These are phyloP conservation scores for Suillus placidus DNA, from an alignment of 768 basidiomycete genomes.

Conservation along the genomic window DNA sequence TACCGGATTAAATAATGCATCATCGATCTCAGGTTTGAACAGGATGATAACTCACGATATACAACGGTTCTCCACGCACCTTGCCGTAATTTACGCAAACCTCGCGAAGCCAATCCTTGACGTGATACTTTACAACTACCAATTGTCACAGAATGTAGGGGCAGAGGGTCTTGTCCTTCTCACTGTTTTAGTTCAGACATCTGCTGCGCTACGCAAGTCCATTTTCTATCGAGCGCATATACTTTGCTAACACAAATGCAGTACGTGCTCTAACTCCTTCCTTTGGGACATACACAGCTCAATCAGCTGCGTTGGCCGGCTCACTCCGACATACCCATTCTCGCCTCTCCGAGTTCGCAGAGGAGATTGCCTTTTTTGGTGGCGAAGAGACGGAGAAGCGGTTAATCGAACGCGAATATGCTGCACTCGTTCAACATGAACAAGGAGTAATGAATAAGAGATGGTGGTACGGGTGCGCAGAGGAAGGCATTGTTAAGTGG, in stretches of 20 bases:
- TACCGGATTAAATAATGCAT: neutral
- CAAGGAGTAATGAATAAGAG: conserved; percentile 75
- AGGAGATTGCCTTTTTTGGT: conserved; percentile 87
- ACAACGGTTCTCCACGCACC: conserved; percentile 85
- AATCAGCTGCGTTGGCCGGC: conserved; percentile 86
- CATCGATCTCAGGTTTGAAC: neutral
- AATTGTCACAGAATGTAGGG: conserved; percentile 91
- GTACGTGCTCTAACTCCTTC: conserved; percentile 89
- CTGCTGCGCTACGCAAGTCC: conserved; percentile 78
- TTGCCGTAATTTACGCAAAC: conserved; percentile 94
- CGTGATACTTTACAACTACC: conserved; percentile 94
- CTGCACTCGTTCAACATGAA: conserved; percentile 82
- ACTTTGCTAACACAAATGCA: conserved; percentile 33
- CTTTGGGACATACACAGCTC: conserved; percentile 88
- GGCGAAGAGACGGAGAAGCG: conserved; percentile 91
- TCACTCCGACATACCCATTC: conserved; percentile 92
- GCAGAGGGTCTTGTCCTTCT: conserved; percentile 87
- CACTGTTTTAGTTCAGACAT: conserved; percentile 81
- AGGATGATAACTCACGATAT: conserved; percentile 98
- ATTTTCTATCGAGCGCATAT: conserved; percentile 3
- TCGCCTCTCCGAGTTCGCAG: conserved; percentile 83
- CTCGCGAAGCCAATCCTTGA: conserved; percentile 93
- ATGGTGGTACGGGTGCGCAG: conserved; percentile 90
- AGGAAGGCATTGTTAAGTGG: conserved; percentile 97
- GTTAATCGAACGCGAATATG: conserved; percentile 87